phyloP scores from a whole-genome alignment of 2,329 filamentous ascomycete species.

The Diaporthe citrichinensis region DNA sequence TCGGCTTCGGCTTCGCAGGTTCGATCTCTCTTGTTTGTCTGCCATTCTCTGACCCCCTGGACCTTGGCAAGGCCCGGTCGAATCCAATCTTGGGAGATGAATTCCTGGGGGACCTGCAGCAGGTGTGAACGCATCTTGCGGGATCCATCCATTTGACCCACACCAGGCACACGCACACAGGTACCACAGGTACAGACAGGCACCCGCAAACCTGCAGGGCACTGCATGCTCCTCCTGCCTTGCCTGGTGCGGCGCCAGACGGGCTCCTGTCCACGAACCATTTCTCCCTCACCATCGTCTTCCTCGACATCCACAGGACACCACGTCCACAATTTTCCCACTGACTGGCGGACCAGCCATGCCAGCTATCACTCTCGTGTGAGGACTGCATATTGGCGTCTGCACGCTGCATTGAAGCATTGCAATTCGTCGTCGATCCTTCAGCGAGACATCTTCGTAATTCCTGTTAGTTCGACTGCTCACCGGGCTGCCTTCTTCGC shows the following conservation, averaged over 20 bases:
- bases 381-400: constrained; percentile 29
- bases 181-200: background rate
- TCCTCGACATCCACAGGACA: constrained; percentile 34
- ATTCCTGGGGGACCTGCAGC: constrained; percentile 36
- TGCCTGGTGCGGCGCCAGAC: constrained; percentile 25
- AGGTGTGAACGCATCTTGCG: constrained; percentile 26
- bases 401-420: constrained; percentile 4
- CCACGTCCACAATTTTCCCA: constrained; percentile 23
- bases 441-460: background rate
- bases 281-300: constrained; percentile 35
- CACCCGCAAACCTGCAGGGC: constrained; percentile 20
- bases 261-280: constrained; percentile 37
- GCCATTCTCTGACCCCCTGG: constrained; percentile 4
- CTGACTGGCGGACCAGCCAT: constrained; percentile 33
- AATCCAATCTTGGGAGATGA: constrained; percentile 25
- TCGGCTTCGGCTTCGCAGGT: constrained; percentile 31
- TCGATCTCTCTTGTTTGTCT: constrained; percentile 10
- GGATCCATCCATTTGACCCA: constrained; percentile 20
- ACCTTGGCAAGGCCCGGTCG: constrained; percentile 16
- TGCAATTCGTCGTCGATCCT: constrained; percentile 32
- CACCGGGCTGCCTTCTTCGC: constrained; percentile 14
- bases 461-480: constrained; percentile 11
- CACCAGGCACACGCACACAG: background rate
- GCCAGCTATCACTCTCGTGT: constrained; percentile 29
- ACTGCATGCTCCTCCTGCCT: constrained; percentile 27